Evolutionary conservation across 2,329 filamentous ascomycete genomes (phyloP), one percentile per base, ranked within the genome.

Genomic region (Exophiala mesophila): DNA sequence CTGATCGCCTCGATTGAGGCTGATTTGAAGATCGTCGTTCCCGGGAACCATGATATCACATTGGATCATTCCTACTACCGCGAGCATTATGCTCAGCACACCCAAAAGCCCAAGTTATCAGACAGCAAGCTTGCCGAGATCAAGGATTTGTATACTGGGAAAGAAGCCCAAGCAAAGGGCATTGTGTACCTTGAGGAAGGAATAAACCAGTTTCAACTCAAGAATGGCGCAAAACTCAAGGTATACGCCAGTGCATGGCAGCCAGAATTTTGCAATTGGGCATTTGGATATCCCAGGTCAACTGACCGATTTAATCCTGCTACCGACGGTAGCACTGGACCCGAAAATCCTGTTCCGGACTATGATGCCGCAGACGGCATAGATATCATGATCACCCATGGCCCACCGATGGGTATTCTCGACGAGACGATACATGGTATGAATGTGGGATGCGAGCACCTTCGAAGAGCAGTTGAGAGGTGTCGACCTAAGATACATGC

Each of bases 351-450:
- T 0, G 57, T 74, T 12, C 70, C 73, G 0, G 62, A 68, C 20
- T 70, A 57, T 34, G 67, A 68, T 0, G 55, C 72, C 10, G 68
- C 72, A 0, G 62, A 67, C 20, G 53, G 48, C 2, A 57, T 78
- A 16, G 77, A 82, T 55, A 65, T 82, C 5, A 64, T 80, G 49
- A 68, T 82, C 54, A 82, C 78, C 0, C 79, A 82, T 54, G 78
- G 78, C 1, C 78, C 78, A 2, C 77, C 78, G 0, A 56, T 61
- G 16, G 65, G 64, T 0, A 57, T 74, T 2, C 60, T 78, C 2
- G 79, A 82, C 51, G 44, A 50, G n/a, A 64, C 62, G 1, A 47
- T 26, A 0, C 18, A 52, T 1, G 57, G 57, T 2, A 55, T 62
- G 17, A 54, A 61, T 15, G 76, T 74, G 1, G 80, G 80, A 0